Evolutionary conservation across 345 rosid genomes (phyloP).

Genomic region (Punica granatum): DNA sequence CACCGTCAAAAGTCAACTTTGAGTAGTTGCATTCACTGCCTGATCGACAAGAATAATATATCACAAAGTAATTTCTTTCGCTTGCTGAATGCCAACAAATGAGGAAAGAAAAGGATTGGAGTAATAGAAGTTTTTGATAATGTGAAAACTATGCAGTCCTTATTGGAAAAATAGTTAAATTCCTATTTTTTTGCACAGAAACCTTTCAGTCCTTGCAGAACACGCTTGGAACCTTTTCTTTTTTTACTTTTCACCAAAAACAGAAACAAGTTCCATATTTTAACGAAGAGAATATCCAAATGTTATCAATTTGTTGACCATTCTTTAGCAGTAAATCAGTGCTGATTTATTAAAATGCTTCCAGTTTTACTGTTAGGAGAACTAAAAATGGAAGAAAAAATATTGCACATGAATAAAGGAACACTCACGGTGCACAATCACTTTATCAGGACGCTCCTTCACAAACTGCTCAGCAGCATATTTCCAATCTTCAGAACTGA

Average conservation of each 20-base stretch:
- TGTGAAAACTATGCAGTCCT: not conserved
- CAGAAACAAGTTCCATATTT: not conserved
- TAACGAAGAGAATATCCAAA: not conserved
- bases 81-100: not conserved
- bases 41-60: slow-evolving; percentile 19
- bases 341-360: not conserved
- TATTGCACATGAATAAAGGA: slow-evolving; percentile 7
- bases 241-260: not conserved
- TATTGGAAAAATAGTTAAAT: not conserved
- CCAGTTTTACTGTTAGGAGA: not conserved
- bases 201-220: not conserved
- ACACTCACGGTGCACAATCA: slow-evolving; percentile 79
- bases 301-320: not conserved
- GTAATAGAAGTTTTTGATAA: not conserved
- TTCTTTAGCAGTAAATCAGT: not conserved
- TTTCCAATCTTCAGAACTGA: slow-evolving; percentile 85
- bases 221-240: not conserved
- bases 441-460: slow-evolving; percentile 72
- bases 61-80: not conserved
- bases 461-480: slow-evolving; percentile 86
- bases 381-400: not conserved
- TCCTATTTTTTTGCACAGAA: not conserved
- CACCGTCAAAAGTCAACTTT: slow-evolving; percentile 82
- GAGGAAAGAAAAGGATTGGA: not conserved
- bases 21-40: slow-evolving; percentile 81